A percentile compares a stretch with the other conserved stretches of the same genome.
phyloP scores from a whole-genome alignment of 441 rosid genomes.

The Corymbia calophylla region DNA sequence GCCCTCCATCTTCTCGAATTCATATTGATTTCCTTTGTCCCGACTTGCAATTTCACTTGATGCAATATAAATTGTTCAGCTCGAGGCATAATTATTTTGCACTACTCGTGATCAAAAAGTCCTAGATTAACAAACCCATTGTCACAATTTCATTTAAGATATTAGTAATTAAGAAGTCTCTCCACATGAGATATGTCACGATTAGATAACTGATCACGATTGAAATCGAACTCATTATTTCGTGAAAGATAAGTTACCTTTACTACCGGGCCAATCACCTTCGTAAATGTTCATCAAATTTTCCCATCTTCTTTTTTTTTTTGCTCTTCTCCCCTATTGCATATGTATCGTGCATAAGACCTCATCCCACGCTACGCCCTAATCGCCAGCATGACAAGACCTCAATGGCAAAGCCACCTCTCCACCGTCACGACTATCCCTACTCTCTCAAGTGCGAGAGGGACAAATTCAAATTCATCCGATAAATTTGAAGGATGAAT shows the following conservation, averaged over 20 bases:
- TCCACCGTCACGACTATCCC: neutral
- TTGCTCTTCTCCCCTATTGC: neutral
- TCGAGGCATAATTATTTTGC: rapidly evolving
- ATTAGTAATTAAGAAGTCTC: neutral
- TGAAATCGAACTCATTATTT: neutral
- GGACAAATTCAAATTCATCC: neutral
- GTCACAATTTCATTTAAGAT: neutral
- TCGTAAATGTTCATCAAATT: neutral
- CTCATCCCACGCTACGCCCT: neutral
- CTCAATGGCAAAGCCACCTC: neutral
- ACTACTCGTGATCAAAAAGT: neutral
- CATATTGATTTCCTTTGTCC: neutral
- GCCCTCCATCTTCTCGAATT: rapidly evolving
- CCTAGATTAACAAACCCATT: rapidly evolving
- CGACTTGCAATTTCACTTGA: rapidly evolving
- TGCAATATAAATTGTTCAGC: rapidly evolving
- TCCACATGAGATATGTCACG: rapidly evolving
- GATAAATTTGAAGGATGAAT: neutral
- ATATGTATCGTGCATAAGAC: neutral
- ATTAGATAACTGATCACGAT: rapidly evolving
- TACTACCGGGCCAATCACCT: neutral
- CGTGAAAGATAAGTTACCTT: neutral
- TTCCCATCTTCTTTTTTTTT: neutral
- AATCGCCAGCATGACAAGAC: too few species aligned
- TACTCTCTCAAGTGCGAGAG: neutral